Base-by-base conservation (phyloP, 2,329 filamentous ascomycete species). In the Sporothrix phasma region DNA sequence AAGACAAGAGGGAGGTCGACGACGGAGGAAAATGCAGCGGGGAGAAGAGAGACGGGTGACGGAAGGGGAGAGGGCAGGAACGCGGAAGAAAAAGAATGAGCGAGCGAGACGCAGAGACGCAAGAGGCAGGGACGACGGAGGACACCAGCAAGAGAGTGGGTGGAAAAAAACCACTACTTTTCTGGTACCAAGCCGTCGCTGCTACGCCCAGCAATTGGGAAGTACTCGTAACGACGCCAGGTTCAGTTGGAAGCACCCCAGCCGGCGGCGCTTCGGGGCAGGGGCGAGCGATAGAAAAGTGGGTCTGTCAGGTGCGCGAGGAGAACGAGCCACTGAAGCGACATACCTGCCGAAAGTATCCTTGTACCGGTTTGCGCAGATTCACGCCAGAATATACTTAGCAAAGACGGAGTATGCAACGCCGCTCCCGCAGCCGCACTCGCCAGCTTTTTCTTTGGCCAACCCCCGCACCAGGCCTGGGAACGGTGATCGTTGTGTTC, bases 241-340 rank as follows among this genome's bases (percentile, higher is more conserved):
- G 31, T 13, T 15, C 51, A 56, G 51, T 11, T 37, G n/a, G 51
- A 54, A 31, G 19, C 41, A 10, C 58, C 22, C 47, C 29, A 46
- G 53, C 63, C 31, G 53, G 41, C 64, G 61, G 62, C 63, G 66
- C 61, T 64, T 66, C 65, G 65, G 66, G 61, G 65, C 45, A 63
- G 61, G 63, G 66, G 60, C 53, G 60, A 67, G 60, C 60, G 64
- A 63, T 60, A 19, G 45, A 61, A 64, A 61, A 64, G 63, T 47
- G 63, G 63, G 43, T 22, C 51, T 26, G 29, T 24, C 39, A 41
- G 22, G 24, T 51, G 63, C 56, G 46, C 46, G 29, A 59, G 51
- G 24, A 39, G 47, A 58, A 29, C 47, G 31, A 64, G 51, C 31
- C 31, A 56, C 24, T 39, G 51, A 56, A 19, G 5, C 13, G 49